phyloP scores from a whole-genome alignment of 1,284 basidiomycete genomes.

The Pascua guehoae region DNA sequence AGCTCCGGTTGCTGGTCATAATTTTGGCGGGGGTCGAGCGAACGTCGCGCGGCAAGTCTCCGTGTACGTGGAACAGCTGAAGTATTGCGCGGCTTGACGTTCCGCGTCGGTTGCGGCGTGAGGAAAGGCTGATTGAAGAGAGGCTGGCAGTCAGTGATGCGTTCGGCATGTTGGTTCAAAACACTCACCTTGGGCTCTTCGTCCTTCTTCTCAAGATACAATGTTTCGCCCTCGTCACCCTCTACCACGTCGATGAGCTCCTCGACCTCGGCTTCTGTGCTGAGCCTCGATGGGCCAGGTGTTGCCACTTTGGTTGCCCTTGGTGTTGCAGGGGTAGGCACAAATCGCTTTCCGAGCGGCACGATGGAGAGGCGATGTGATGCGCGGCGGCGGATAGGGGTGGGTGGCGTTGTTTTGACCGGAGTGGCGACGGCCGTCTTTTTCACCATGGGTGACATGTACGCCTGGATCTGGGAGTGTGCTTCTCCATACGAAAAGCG shows the following conservation, averaged over 20 bases:
- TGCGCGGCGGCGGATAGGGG: constrained; percentile 17
- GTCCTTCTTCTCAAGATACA: constrained; percentile 38
- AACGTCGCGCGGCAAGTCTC: background rate
- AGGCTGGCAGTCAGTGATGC: constrained; percentile 9
- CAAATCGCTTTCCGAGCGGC: constrained; percentile 36
- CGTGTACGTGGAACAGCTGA: constrained; percentile 30
- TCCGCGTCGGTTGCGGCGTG: constrained; percentile 30
- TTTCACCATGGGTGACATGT: constrained; percentile 1
- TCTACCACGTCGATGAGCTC: constrained; percentile 27
- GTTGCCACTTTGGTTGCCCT: constrained; percentile 11
- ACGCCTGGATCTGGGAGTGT: background rate
- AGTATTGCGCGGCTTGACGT: constrained; percentile 26
- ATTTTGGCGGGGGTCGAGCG: no score
- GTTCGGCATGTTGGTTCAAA: background rate
- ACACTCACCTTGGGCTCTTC: constrained; percentile 6
- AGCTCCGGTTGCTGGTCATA: no score
- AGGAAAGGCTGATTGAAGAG: constrained; percentile 30
- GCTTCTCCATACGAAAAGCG: constrained; percentile 38
- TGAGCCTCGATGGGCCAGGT: constrained; percentile 1
- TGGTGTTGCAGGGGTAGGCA: constrained; percentile 35
- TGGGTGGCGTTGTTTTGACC: background rate
- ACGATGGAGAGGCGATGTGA: constrained; percentile 42
- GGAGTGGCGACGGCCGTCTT: background rate
- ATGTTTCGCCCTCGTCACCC: constrained; percentile 40
- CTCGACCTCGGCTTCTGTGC: constrained; percentile 14